phyloP scores from a whole-genome alignment of 257 asterid genomes.

The Coffea canephora region DNA sequence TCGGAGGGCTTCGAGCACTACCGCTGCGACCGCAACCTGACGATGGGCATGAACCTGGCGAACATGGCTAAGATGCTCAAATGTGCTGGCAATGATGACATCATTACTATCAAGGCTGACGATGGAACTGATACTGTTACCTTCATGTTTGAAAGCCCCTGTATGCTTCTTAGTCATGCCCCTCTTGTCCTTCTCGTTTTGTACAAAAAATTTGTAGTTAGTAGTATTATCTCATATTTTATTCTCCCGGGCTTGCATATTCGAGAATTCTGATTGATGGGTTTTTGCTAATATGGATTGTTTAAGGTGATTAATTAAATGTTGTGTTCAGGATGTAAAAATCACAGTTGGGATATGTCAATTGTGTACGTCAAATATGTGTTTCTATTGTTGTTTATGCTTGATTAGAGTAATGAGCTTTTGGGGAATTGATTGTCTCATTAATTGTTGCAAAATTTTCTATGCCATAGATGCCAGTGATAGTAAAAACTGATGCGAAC shows the following conservation, averaged over 20 bases:
- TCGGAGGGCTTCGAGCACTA: slow-evolving; percentile 45
- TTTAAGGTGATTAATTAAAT: background rate
- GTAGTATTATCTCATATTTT: background rate
- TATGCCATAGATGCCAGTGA: background rate
- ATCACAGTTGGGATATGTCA: background rate
- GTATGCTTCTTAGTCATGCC: slow-evolving; percentile 14
- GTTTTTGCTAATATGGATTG: background rate
- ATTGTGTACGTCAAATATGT: background rate
- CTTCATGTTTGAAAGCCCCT: slow-evolving; percentile 43
- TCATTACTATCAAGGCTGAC: slow-evolving; percentile 40
- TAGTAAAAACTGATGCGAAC: background rate
- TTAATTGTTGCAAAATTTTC: background rate
- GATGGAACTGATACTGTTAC: slow-evolving; percentile 39
- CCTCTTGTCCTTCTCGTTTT: background rate
- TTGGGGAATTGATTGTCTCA: background rate
- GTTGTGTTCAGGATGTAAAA: background rate
- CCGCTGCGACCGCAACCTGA: slow-evolving; percentile 35
- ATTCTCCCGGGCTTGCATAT: background rate
- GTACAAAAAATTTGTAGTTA: background rate
- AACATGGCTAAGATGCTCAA: slow-evolving; percentile 44
- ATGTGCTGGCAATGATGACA: slow-evolving; percentile 41
- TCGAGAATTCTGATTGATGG: background rate
- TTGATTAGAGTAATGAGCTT: background rate
- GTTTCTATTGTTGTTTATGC: background rate
- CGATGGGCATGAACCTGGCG: slow-evolving; percentile 40